Percentiles rank a stretch among this genome's conserved stretches.
phyloP scores from a whole-genome alignment of 108 stramenopile species.

The Cyclostephanos invisitatus region DNA sequence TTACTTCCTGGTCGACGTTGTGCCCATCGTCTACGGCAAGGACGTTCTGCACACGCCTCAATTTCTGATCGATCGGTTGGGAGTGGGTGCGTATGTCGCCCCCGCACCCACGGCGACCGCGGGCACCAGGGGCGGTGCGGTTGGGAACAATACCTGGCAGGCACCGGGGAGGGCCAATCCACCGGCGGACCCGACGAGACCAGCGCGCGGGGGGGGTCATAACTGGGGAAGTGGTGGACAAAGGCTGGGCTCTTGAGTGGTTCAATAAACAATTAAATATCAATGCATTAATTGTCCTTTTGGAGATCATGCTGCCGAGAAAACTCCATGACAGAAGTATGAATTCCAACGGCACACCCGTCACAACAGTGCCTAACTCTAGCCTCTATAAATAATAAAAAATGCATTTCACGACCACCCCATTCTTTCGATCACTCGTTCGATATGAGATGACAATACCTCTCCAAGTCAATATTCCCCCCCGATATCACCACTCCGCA shows the following conservation, averaged over 20 bases:
- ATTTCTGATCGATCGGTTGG: slow-evolving; percentile 82
- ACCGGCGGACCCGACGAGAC: slow-evolving; percentile 40
- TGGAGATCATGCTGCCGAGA: not conserved
- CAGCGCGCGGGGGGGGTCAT: slow-evolving; percentile 32
- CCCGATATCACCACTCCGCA: slow-evolving; percentile 63
- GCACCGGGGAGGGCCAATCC: slow-evolving; percentile 45
- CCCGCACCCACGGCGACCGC: slow-evolving; percentile 36
- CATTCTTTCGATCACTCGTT: too few species aligned
- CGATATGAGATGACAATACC: slow-evolving; percentile 46
- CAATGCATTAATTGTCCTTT: too few species aligned
- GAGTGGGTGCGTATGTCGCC: slow-evolving; percentile 78
- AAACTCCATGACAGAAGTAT: slow-evolving; percentile 6
- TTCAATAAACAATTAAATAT: too few species aligned
- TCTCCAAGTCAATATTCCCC: slow-evolving; percentile 65
- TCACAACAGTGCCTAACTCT: not conserved
- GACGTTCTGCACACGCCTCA: slow-evolving; percentile 81
- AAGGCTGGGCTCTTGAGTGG: too few species aligned
- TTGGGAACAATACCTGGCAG: slow-evolving; percentile 43
- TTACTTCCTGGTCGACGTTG: slow-evolving; percentile 89
- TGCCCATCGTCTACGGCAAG: slow-evolving; percentile 81
- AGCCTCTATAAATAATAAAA: too few species aligned
- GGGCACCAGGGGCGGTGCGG: slow-evolving; percentile 20
- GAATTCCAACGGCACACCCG: not conserved
- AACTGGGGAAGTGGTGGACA: slow-evolving; percentile 48
- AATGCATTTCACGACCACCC: too few species aligned